Evolutionary conservation across 2,329 filamentous ascomycete species (phyloP).

Genomic region (Clarireedia monteithiana): DNA sequence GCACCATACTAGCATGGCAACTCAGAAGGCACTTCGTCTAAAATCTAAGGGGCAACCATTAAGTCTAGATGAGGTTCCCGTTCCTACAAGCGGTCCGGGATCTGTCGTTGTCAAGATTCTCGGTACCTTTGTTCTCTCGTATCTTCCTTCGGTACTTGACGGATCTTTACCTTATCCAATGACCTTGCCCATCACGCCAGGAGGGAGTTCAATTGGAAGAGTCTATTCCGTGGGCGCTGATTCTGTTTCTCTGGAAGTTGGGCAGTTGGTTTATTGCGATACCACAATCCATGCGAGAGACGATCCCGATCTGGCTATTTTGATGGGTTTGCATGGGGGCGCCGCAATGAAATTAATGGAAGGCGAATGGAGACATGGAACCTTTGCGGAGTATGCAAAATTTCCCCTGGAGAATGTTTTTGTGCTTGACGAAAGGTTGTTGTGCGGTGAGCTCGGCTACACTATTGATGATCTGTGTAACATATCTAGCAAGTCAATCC

Average conservation of each 20-base stretch:
- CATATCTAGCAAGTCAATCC: neutral
- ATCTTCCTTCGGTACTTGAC: constrained; percentile 31
- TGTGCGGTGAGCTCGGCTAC: constrained; percentile 15
- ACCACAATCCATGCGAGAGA: constrained; percentile 30
- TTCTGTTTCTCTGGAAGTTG: constrained; percentile 25
- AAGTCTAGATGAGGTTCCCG: constrained; percentile 26
- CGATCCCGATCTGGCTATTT: constrained; percentile 24
- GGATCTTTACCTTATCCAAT: constrained; percentile 26
- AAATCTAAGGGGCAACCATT: constrained; percentile 8
- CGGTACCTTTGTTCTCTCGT: constrained; percentile 30
- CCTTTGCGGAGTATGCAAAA: constrained; percentile 30
- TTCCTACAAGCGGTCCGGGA: constrained; percentile 28
- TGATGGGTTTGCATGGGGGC: constrained; percentile 30
- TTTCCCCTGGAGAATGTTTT: constrained; percentile 32
- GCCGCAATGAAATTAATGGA: constrained; percentile 23
- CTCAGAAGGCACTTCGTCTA: constrained; percentile 1
- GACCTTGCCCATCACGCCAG: constrained; percentile 27
- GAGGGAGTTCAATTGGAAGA: constrained; percentile 29
- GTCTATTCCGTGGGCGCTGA: constrained; percentile 30
- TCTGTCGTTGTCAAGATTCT: constrained; percentile 34
- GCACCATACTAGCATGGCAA: neutral
- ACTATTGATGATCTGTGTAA: constrained; percentile 10
- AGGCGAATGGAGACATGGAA: constrained; percentile 30
- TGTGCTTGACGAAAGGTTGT: constrained; percentile 29
- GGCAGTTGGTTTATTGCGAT: constrained; percentile 33